Evolutionary conservation across 2,329 filamentous ascomycete genomes (phyloP).

Genomic region (Colletotrichum sidae): DNA sequence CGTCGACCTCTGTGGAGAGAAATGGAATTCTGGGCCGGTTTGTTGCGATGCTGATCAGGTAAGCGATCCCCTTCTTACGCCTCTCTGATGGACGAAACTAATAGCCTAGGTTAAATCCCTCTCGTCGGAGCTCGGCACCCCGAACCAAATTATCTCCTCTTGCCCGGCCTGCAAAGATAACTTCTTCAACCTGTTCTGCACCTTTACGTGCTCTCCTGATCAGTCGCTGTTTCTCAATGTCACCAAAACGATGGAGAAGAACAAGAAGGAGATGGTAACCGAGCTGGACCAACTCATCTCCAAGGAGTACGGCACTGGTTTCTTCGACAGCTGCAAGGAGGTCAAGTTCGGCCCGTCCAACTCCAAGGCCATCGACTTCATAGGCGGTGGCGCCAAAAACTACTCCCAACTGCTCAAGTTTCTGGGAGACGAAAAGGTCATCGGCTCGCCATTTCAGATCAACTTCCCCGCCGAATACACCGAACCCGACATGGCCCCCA

Average conservation of each 20-base stretch:
- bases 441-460: conserved; percentile 98
- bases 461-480: conserved; percentile 80
- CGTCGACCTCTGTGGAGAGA: conserved; percentile 84
- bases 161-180: conserved; percentile 98
- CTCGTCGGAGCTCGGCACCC: conserved; percentile 85
- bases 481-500: conserved; percentile 77
- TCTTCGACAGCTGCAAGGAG: conserved; percentile 98
- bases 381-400: conserved; percentile 93
- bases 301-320: conserved; percentile 83
- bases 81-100: neutral
- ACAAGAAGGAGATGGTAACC: conserved; percentile 72
- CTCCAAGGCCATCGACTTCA: conserved; percentile 93
- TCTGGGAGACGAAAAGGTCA: conserved; percentile 87
- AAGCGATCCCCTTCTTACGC: conserved; percentile 37
- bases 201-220: conserved; percentile 96
- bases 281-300: conserved; percentile 93
- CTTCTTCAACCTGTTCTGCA: conserved; percentile 98
- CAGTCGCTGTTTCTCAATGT: conserved; percentile 97
- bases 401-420: conserved; percentile 91
- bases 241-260: conserved; percentile 76
- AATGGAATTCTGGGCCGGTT: conserved; percentile 86
- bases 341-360: conserved; percentile 98
- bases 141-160: conserved; percentile 88
- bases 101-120: conserved; percentile 77
- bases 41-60: conserved; percentile 89